Evolutionary conservation across 2,329 filamentous ascomycete species (phyloP).

Genomic region (Daldinia eschscholtzii): DNA sequence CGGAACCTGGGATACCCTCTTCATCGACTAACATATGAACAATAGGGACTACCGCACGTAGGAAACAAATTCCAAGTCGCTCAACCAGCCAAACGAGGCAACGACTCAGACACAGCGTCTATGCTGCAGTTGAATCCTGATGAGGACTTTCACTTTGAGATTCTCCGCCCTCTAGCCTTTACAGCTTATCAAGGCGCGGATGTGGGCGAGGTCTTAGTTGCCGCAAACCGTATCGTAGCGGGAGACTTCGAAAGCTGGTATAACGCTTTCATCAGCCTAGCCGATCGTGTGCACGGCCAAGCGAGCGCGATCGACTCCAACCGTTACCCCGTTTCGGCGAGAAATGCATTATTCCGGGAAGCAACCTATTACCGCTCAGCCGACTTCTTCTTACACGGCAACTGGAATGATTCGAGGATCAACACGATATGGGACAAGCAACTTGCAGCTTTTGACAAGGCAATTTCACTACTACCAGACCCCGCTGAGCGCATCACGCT

Average conservation of each 20-base stretch:
- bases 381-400: slow-evolving; percentile 56
- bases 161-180: slow-evolving; percentile 43
- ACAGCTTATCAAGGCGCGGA: slow-evolving; percentile 48
- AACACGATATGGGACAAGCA: slow-evolving; percentile 51
- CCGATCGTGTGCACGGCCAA: slow-evolving; percentile 34
- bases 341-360: slow-evolving; percentile 53
- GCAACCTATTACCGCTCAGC: slow-evolving; percentile 55
- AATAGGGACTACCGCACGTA: slow-evolving; percentile 16
- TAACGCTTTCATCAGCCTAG: slow-evolving; percentile 45
- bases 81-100: slow-evolving; percentile 25
- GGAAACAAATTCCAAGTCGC: neutral
- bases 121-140: slow-evolving; percentile 47
- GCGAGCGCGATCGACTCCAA: slow-evolving; percentile 41
- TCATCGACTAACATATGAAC: slow-evolving; percentile 14
- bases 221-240: slow-evolving; percentile 47
- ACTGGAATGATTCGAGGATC: slow-evolving; percentile 54
- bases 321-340: slow-evolving; percentile 44
- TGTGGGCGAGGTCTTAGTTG: slow-evolving; percentile 49
- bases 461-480: slow-evolving; percentile 48
- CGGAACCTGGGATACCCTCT: neutral
- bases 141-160: slow-evolving; percentile 47
- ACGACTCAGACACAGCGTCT: slow-evolving; percentile 20
- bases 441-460: slow-evolving; percentile 50
- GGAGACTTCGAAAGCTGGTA: slow-evolving; percentile 48
- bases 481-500: slow-evolving; percentile 52